Evolutionary conservation across 179 eudicot genomes (phyloP).

Genomic region (Heliamphora pulchella): DNA sequence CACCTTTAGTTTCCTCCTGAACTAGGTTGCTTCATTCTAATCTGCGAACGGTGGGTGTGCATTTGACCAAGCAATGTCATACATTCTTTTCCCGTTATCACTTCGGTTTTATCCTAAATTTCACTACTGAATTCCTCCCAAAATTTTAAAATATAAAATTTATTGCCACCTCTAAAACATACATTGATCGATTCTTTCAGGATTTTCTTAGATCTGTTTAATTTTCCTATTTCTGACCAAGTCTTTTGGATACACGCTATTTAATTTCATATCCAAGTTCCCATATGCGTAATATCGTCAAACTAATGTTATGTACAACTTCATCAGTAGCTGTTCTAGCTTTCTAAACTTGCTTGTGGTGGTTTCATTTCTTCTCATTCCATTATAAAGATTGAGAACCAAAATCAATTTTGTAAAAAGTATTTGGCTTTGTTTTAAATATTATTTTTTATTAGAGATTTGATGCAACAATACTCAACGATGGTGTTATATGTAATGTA

Average conservation of each 20-base stretch:
- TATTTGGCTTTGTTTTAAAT: no score
- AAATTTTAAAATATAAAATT: not conserved
- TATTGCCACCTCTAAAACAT: not conserved
- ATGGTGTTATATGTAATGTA: no score
- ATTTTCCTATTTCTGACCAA: not conserved
- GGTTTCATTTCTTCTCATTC: no score
- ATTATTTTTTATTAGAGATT: no score
- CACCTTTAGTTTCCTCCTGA: not conserved
- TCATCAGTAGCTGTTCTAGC: no score
- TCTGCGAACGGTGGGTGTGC: not conserved
- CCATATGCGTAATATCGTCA: not conserved
- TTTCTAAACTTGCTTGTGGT: no score
- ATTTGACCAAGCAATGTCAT: not conserved
- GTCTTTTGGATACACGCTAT: not conserved
- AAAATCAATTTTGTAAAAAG: no score
- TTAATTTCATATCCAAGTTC: not conserved
- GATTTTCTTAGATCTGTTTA: not conserved
- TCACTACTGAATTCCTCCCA: not conserved
- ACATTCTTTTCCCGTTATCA: not conserved
- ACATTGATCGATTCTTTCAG: not conserved
- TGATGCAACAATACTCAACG: no score
- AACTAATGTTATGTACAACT: not conserved
- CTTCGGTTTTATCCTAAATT: not conserved
- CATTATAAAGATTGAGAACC: no score
- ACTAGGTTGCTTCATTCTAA: not conserved